These are phyloP conservation scores for Tephrocybe rancida DNA, from an alignment of 768 basidiomycete species.

Conservation along the genomic window DNA sequence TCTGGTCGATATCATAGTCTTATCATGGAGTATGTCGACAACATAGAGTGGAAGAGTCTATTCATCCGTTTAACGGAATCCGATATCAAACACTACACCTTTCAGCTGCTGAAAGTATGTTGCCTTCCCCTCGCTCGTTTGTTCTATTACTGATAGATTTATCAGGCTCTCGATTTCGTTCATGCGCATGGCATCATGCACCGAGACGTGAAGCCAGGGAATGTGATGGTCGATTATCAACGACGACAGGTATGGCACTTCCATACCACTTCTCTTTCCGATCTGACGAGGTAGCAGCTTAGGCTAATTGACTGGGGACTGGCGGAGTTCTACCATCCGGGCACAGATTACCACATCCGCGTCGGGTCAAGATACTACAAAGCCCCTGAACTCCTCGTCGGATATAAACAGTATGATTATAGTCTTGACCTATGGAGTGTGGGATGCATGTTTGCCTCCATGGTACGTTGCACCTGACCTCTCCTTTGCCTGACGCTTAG, in stretches of 20 bases:
- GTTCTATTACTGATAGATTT: background rate
- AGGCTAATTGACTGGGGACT: slow-evolving; percentile 77
- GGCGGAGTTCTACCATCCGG: slow-evolving; percentile 76
- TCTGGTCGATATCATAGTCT: slow-evolving; percentile 63
- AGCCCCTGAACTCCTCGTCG: slow-evolving; percentile 71
- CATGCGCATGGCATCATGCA: slow-evolving; percentile 78
- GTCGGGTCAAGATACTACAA: slow-evolving; percentile 77
- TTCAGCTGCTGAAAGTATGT: slow-evolving; percentile 59
- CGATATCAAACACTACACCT: slow-evolving; percentile 69
- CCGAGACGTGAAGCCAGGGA: slow-evolving; percentile 49
- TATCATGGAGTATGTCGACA: slow-evolving; percentile 70
- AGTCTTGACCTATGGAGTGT: slow-evolving; percentile 74
- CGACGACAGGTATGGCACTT: slow-evolving; percentile 49
- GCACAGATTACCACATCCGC: slow-evolving; percentile 70
- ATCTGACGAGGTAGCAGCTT: slow-evolving; percentile 32
- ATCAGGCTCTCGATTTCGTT: slow-evolving; percentile 64
- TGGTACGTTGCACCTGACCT: slow-evolving; percentile 45
- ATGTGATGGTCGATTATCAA: slow-evolving; percentile 75
- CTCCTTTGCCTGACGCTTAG: background rate
- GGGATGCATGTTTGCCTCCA: slow-evolving; percentile 75
- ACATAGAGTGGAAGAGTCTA: slow-evolving; percentile 65
- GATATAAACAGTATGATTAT: slow-evolving; percentile 74
- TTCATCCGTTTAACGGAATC: slow-evolving; percentile 60
- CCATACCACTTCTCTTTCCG: background rate
- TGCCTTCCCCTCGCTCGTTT: background rate